phyloP scores from a whole-genome alignment of 495 filamentous ascomycete species.

The Apodospora peruviana region DNA sequence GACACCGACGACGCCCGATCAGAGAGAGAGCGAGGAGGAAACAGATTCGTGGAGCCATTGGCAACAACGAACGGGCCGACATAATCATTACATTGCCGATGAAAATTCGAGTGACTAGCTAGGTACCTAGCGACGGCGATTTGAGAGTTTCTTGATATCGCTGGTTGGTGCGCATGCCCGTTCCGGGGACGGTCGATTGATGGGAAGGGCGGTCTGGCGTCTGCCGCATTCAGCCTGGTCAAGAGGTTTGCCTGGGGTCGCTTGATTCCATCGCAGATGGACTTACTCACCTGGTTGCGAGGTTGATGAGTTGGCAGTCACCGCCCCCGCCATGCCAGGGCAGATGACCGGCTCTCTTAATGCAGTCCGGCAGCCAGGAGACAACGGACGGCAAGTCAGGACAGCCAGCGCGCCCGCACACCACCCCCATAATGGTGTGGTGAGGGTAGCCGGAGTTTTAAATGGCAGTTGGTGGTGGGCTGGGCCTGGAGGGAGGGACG shows the following conservation, averaged over 20 bases:
- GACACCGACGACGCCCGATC: background rate
- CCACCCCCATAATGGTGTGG: background rate
- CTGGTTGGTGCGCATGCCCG: no score
- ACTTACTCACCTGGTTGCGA: conserved; percentile 18
- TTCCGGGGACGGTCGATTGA: no score
- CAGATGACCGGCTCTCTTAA: conserved; percentile 22
- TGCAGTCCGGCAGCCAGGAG: conserved; percentile 9
- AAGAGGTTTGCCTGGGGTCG: background rate
- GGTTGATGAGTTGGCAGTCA: conserved; percentile 27
- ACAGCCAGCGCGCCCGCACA: conserved; percentile 1
- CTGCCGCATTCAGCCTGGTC: background rate
- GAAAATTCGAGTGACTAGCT: no score
- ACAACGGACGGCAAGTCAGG: background rate
- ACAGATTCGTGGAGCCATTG: background rate
- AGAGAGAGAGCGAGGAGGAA: background rate
- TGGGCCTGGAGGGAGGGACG: conserved; percentile 1
- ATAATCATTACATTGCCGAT: background rate
- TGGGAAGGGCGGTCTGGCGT: no score
- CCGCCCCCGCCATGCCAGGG: conserved; percentile 1
- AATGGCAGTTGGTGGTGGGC: no score
- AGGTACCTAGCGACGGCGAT: no score
- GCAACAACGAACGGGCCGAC: background rate
- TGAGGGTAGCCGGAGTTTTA: no score
- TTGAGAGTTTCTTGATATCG: no score
- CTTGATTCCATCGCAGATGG: conserved; percentile 4